Conservation (phyloP, 2,329 filamentous ascomycete genomes). For the Daldinia eschscholtzii region DNA sequence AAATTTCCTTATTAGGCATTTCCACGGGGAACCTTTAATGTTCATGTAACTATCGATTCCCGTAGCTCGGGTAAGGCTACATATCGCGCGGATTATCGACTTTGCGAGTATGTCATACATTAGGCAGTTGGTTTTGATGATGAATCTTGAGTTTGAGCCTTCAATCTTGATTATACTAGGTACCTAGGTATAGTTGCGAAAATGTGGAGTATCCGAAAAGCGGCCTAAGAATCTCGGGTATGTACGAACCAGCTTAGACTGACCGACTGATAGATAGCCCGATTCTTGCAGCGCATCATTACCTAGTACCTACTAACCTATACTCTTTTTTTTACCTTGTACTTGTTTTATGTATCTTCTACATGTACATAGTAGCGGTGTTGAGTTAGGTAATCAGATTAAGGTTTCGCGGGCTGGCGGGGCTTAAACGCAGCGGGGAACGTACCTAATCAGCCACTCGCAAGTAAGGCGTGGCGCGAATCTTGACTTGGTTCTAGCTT, state of each 20-base stretch:
- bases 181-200: neutral
- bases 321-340: neutral
- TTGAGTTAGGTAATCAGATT: constrained; percentile 7
- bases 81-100: neutral
- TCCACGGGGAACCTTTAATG: neutral
- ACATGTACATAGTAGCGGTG: neutral
- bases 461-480: neutral
- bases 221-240: neutral
- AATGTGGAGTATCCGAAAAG: neutral
- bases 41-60: neutral
- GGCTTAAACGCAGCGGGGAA: neutral
- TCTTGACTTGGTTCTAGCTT: neutral
- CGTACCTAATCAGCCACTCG: neutral
- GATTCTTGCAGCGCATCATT: neutral
- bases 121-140: neutral
- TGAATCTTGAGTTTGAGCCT: neutral
- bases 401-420: neutral
- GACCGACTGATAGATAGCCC: too few species aligned
- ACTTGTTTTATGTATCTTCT: neutral
- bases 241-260: too few species aligned
- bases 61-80: neutral
- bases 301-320: too few species aligned
- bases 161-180: too few species aligned
- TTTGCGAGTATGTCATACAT: neutral
- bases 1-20: constrained; percentile 5